Conservation (phyloP, 2,329 filamentous ascomycete species). For the Plectosphaerella cucumerina region DNA sequence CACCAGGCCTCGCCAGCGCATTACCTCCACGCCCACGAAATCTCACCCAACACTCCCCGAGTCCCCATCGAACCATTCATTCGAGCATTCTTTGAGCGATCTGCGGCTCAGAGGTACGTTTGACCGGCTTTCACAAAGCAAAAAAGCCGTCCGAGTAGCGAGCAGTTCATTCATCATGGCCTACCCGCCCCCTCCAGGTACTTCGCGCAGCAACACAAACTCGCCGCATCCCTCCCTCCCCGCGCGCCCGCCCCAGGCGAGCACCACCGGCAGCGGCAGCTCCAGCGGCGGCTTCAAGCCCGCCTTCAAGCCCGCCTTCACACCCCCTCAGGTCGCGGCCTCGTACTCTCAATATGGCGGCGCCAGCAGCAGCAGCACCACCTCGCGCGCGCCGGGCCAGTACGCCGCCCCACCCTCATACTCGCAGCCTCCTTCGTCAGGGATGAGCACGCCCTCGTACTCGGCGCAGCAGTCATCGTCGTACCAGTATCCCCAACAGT, state of each 20-base stretch:
- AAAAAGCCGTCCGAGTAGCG: slow-evolving; percentile 12
- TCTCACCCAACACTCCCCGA: too few species aligned
- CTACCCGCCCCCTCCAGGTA: slow-evolving; percentile 82
- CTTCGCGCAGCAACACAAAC: slow-evolving; percentile 29
- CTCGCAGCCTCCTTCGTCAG: slow-evolving; percentile 21
- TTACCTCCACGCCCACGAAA: too few species aligned
- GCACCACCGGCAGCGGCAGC: slow-evolving; percentile 18
- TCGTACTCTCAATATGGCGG: slow-evolving; percentile 35
- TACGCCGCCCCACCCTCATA: slow-evolving; percentile 41
- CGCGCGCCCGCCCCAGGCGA: slow-evolving; percentile 67
- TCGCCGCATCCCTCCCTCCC: slow-evolving; percentile 63
- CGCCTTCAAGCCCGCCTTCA: slow-evolving; percentile 41
- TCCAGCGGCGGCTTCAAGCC: slow-evolving; percentile 35
- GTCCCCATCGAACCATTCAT: too few species aligned
- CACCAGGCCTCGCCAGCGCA: too few species aligned
- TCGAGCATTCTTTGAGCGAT: slow-evolving; percentile 25
- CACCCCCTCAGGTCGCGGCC: slow-evolving; percentile 17
- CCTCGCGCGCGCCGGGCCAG: slow-evolving; percentile 29
- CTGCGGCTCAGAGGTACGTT: slow-evolving; percentile 49
- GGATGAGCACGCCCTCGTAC: slow-evolving; percentile 12
- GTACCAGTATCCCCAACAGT: slow-evolving; percentile 22
- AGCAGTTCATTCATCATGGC: slow-evolving; percentile 67
- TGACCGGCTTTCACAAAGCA: slow-evolving; percentile 15
- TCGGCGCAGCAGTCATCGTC: slow-evolving; percentile 14
- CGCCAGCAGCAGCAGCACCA: slow-evolving; percentile 24